These are phyloP conservation scores for Podaxis rugospora DNA, from an alignment of 768 basidiomycete genomes.

Conservation along the genomic window DNA sequence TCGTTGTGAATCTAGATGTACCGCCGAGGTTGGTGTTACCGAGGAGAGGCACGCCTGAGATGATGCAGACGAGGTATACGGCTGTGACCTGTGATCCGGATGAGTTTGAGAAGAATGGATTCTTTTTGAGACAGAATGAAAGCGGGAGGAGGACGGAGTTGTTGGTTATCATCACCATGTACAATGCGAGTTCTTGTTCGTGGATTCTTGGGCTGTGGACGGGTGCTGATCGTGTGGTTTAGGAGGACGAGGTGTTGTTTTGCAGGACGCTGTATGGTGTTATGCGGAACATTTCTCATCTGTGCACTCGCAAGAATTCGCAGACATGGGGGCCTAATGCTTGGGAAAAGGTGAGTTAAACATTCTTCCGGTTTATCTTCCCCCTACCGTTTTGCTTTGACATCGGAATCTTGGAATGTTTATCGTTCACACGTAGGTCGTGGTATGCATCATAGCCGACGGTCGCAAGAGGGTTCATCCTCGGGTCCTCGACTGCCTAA, in stretches of 20 bases:
- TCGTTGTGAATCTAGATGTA: constrained; percentile 80
- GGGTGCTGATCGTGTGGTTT: constrained; percentile 5
- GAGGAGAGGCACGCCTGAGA: constrained; percentile 66
- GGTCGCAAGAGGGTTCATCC: constrained; percentile 81
- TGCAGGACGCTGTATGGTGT: constrained; percentile 93
- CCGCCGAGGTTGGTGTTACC: constrained; percentile 82
- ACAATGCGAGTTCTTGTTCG: constrained; percentile 59
- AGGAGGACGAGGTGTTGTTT: constrained; percentile 90
- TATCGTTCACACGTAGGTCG: constrained; percentile 50
- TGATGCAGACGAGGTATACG: constrained; percentile 71
- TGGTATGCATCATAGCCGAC: constrained; percentile 89
- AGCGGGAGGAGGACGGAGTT: constrained; percentile 79
- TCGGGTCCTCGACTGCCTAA: constrained; percentile 83
- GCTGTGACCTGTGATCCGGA: constrained; percentile 94
- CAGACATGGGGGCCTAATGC: constrained; percentile 95
- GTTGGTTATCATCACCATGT: constrained; percentile 96
- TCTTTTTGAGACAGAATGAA: constrained; percentile 82
- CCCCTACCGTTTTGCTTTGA: background rate
- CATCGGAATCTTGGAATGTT: background rate
- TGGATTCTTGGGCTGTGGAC: background rate
- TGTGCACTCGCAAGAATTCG: constrained; percentile 82
- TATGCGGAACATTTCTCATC: constrained; percentile 80
- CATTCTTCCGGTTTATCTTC: background rate
- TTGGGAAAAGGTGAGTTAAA: constrained; percentile 78
- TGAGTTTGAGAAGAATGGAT: constrained; percentile 80